Conservation (phyloP, 495 filamentous ascomycete genomes). For the Xylaria venustula region DNA sequence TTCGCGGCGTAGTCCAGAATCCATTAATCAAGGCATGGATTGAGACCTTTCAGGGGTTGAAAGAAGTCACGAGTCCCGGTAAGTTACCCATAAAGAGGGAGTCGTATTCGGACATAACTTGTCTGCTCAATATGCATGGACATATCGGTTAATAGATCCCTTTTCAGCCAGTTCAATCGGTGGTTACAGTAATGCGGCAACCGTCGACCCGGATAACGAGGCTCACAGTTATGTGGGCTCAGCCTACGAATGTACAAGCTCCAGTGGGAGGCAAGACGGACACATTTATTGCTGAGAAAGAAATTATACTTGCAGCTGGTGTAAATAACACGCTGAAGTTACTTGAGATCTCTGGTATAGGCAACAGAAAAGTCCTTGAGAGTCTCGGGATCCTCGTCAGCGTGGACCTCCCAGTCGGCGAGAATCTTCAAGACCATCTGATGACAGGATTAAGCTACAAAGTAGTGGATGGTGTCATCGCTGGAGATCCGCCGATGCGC, state of each 20-base stretch:
- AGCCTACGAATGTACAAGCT: constrained; percentile 31
- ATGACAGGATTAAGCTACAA: constrained; percentile 32
- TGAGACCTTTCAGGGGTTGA: constrained; percentile 30
- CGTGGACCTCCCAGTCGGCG: constrained; percentile 32
- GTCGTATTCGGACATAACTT: background rate
- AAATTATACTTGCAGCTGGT: constrained; percentile 47
- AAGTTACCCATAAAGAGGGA: background rate
- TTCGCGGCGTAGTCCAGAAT: constrained; percentile 12
- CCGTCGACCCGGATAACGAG: constrained; percentile 42
- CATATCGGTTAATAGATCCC: constrained; percentile 29
- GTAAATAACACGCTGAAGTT: constrained; percentile 48
- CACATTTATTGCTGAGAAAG: constrained; percentile 26
- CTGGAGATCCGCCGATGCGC: constrained; percentile 15
- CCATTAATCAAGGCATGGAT: constrained; percentile 17
- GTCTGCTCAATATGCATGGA: background rate
- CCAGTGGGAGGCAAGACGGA: constrained; percentile 25
- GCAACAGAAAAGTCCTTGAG: constrained; percentile 25
- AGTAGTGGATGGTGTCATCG: constrained; percentile 13
- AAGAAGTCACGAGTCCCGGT: constrained; percentile 24
- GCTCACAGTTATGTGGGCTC: constrained; percentile 35
- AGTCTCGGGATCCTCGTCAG: constrained; percentile 24
- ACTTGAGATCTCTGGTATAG: constrained; percentile 49
- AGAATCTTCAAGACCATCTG: constrained; percentile 39
- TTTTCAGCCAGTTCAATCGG: constrained; percentile 39
- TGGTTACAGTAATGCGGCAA: constrained; percentile 40